Conservation (phyloP, 768 basidiomycete species). For the Auriscalpium orientale region DNA sequence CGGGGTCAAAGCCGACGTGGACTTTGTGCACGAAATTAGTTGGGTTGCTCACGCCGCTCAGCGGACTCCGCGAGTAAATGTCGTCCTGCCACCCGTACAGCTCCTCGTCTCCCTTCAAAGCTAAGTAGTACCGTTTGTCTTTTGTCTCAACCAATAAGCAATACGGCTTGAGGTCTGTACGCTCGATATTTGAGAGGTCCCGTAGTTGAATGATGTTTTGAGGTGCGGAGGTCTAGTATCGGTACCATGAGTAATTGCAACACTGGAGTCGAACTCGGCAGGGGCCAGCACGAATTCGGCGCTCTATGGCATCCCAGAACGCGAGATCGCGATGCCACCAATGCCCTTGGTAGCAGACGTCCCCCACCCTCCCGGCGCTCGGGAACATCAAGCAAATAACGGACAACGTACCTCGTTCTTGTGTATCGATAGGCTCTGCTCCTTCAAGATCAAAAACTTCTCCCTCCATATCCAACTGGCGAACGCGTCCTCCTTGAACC, state of each 20-base stretch:
- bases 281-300: background rate
- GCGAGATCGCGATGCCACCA: background rate
- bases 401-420: conserved; percentile 79
- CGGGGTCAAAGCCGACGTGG: conserved; percentile 94
- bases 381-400: background rate
- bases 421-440: conserved; percentile 71
- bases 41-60: conserved; percentile 90
- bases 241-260: conserved; percentile 5
- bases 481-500: conserved; percentile 91
- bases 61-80: conserved; percentile 84
- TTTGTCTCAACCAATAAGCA: conserved; percentile 83
- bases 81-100: conserved; percentile 99
- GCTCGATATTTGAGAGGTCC: conserved; percentile 82
- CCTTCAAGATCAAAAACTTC: conserved; percentile 84
- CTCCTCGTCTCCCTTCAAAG: conserved; percentile 90
- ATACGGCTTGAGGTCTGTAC: conserved; percentile 91
- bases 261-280: background rate
- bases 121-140: conserved; percentile 72
- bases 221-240: conserved; percentile 39
- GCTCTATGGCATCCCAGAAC: background rate
- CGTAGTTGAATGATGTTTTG: conserved; percentile 59
- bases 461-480: conserved; percentile 88
- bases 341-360: background rate
- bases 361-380: background rate
- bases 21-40: conserved; percentile 99